These are phyloP conservation scores for Yarrowia sp. DNA, from an alignment of 805 yeast species.

Conservation along the genomic window DNA sequence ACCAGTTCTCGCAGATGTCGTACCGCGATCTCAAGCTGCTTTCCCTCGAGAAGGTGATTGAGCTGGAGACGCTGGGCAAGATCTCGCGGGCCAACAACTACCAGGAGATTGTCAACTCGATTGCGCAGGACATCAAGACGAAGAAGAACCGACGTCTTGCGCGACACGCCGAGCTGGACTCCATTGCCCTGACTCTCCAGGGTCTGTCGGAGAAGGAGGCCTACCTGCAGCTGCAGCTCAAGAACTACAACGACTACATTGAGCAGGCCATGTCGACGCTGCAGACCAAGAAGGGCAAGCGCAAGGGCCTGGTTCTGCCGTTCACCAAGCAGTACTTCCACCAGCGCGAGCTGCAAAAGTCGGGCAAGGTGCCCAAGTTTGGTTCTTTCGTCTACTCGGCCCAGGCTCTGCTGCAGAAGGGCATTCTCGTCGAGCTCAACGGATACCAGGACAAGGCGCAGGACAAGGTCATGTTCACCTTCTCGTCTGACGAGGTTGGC, in stretches of 20 bases:
- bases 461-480: conserved; percentile 69
- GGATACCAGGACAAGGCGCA: conserved; percentile 51
- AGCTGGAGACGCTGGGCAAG: conserved; percentile 65
- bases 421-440: conserved; percentile 58
- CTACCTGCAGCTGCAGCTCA: conserved; percentile 44
- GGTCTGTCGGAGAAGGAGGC: conserved; percentile 48
- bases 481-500: conserved; percentile 72
- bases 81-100: conserved; percentile 67
- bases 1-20: conserved; percentile 4
- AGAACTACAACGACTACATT: conserved; percentile 48
- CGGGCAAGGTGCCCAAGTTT: conserved; percentile 66
- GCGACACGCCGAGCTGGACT: conserved; percentile 47
- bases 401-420: conserved; percentile 69
- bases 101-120: conserved; percentile 76
- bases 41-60: conserved; percentile 71
- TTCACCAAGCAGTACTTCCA: conserved; percentile 77
- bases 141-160: conserved; percentile 52
- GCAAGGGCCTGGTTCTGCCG: conserved; percentile 40
- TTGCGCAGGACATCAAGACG: conserved; percentile 73
- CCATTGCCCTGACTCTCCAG: conserved; percentile 47
- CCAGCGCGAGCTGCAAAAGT: conserved; percentile 63
- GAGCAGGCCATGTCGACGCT: conserved; percentile 51
- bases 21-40: conserved; percentile 76
- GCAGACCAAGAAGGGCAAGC: conserved; percentile 43
- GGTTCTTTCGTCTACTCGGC: conserved; percentile 78